phyloP scores from a whole-genome alignment of 2,329 filamentous ascomycete genomes.

The Sporothrix variecibatus region DNA sequence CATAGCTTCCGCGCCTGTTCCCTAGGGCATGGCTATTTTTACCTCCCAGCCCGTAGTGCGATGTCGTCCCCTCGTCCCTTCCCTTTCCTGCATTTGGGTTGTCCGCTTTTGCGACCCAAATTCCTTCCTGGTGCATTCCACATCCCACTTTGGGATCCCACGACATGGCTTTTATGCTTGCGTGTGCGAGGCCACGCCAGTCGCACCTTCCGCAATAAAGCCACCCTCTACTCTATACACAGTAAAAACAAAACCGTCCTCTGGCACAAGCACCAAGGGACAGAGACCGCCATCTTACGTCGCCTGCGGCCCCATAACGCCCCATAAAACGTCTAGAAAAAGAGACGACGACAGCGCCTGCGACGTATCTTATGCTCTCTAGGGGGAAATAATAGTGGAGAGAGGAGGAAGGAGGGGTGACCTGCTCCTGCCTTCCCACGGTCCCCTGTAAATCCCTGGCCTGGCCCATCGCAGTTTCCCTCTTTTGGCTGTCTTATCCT shows the following conservation, averaged over 20 bases:
- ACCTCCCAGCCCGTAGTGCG: background rate
- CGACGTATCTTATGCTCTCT: constrained; percentile 2
- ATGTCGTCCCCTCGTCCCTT: background rate
- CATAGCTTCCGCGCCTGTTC: constrained; percentile 2
- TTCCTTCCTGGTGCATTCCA: constrained; percentile 6
- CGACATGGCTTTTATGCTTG: constrained; percentile 4
- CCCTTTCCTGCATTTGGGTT: background rate
- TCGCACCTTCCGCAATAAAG: background rate
- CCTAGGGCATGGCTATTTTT: constrained; percentile 8
- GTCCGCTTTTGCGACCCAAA: background rate
- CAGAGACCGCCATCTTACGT: background rate
- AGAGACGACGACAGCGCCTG: constrained; percentile 3
- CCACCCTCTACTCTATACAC: background rate
- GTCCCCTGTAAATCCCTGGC: constrained; percentile 16
- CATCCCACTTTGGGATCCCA: constrained; percentile 13
- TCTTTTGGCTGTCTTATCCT: constrained; percentile 28
- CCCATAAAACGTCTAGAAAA: constrained; percentile 13
- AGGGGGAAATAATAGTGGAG: constrained; percentile 19
- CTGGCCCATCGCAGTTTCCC: constrained; percentile 27
- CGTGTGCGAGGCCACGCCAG: constrained; percentile 17
- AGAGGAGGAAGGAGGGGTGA: constrained; percentile 23
- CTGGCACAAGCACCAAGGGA: background rate
- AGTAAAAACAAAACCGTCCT: background rate
- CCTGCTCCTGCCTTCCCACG: background rate
- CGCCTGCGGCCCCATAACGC: background rate